phyloP scores from a whole-genome alignment of 2,329 filamentous ascomycete genomes.

The Escovopsis sp. region DNA sequence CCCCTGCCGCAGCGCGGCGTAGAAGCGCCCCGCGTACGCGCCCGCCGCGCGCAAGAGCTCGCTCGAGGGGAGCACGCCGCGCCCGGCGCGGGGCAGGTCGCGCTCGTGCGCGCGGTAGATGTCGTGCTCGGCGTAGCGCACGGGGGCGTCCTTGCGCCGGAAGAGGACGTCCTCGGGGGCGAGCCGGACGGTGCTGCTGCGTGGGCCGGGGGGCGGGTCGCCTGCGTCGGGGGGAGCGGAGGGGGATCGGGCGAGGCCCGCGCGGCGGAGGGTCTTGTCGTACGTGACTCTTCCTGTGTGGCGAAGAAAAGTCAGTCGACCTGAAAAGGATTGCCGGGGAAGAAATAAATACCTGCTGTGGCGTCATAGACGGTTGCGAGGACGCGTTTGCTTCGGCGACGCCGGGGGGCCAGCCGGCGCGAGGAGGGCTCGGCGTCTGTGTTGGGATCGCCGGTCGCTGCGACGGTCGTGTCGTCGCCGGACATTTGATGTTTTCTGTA shows the following conservation, averaged over 20 bases:
- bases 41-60: slow-evolving; percentile 58
- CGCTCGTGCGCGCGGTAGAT: slow-evolving; percentile 52
- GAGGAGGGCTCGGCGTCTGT: slow-evolving; percentile 1
- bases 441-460: not conserved
- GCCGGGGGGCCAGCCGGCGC: slow-evolving; percentile 2
- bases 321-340: not conserved
- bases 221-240: not conserved
- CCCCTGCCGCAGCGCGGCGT: slow-evolving; percentile 27
- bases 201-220: slow-evolving; percentile 4
- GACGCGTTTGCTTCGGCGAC: slow-evolving; percentile 12
- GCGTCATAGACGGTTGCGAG: slow-evolving; percentile 54
- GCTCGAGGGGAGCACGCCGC: slow-evolving; percentile 45
- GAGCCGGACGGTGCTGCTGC: slow-evolving; percentile 18
- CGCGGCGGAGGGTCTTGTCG: slow-evolving; percentile 10
- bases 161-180: slow-evolving; percentile 61
- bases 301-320: slow-evolving; percentile 10
- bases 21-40: slow-evolving; percentile 52
- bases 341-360: slow-evolving; percentile 41
- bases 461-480: no score
- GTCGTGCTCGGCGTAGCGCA: slow-evolving; percentile 55
- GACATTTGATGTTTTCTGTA: no score
- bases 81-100: slow-evolving; percentile 32
- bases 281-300: slow-evolving; percentile 16
- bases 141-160: slow-evolving; percentile 46
- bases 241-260: slow-evolving; percentile 2